These are phyloP conservation scores for Daldinia decipiens DNA, from an alignment of 495 filamentous ascomycete genomes.

Conservation along the genomic window DNA sequence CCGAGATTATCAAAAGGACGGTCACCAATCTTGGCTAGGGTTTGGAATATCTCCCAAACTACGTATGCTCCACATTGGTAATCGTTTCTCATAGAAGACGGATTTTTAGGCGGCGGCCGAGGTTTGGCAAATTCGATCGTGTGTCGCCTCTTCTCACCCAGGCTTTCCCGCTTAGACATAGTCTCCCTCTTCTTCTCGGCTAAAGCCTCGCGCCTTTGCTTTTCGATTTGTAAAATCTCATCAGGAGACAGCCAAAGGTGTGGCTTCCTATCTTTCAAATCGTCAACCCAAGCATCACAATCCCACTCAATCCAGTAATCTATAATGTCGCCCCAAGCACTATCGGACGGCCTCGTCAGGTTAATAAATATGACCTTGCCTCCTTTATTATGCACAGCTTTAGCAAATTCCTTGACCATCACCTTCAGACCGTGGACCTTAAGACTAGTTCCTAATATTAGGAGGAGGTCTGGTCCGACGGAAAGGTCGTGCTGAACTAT, in stretches of 20 bases:
- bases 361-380: slow-evolving; percentile 77
- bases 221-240: slow-evolving; percentile 49
- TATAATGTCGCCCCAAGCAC: slow-evolving; percentile 72
- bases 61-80: slow-evolving; percentile 49
- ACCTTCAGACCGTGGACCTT: slow-evolving; percentile 74
- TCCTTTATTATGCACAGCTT: slow-evolving; percentile 69
- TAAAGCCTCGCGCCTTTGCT: slow-evolving; percentile 45
- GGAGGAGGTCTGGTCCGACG: slow-evolving; percentile 68
- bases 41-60: slow-evolving; percentile 48
- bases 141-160: slow-evolving; percentile 35
- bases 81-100: slow-evolving; percentile 48
- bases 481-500: slow-evolving; percentile 71
- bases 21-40: slow-evolving; percentile 45
- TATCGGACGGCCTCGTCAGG: slow-evolving; percentile 72
- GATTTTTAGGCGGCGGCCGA: slow-evolving; percentile 46
- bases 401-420: slow-evolving; percentile 75
- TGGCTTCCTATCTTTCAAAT: slow-evolving; percentile 64
- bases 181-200: slow-evolving; percentile 47
- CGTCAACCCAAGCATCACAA: slow-evolving; percentile 74
- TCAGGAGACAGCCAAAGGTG: slow-evolving; percentile 66
- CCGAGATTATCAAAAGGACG: slow-evolving; percentile 48
- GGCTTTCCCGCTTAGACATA: slow-evolving; percentile 43
- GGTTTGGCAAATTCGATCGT: slow-evolving; percentile 39
- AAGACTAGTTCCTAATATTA: slow-evolving; percentile 75
- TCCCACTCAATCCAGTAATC: slow-evolving; percentile 78